Percentiles rank a stretch among this genome's conserved stretches.
Conservation (phyloP, 2,329 filamentous ascomycete species). For the Sphaceloma murrayae region DNA sequence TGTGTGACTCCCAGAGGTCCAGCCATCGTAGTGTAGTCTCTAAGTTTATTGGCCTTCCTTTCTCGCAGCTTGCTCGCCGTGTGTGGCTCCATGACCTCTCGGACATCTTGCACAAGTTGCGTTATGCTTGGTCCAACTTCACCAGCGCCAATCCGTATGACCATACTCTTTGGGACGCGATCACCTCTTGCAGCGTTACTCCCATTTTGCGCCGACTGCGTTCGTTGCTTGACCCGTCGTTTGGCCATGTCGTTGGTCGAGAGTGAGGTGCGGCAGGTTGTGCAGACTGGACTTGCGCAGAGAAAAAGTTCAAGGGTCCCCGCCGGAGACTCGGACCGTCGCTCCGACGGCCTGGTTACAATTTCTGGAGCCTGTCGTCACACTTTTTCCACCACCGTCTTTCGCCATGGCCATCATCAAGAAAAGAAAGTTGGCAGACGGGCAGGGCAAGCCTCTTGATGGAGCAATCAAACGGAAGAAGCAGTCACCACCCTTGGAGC, state of each 20-base stretch:
- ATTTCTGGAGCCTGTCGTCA: too few relatives aligned
- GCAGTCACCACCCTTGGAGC: constrained; percentile 17
- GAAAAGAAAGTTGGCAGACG: constrained; percentile 12
- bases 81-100: constrained; percentile 89
- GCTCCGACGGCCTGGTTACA: too few relatives aligned
- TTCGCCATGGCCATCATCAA: constrained; percentile 5
- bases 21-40: constrained; percentile 92
- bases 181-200: constrained; percentile 47
- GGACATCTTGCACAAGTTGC: constrained; percentile 83
- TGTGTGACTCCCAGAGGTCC: constrained; percentile 90
- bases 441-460: neutral
- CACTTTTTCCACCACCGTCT: neutral
- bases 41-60: constrained; percentile 73
- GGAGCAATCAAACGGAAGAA: constrained; percentile 17
- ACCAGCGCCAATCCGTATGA: constrained; percentile 90
- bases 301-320: constrained; percentile 16
- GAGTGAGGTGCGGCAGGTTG: neutral
- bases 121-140: constrained; percentile 86
- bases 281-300: constrained; percentile 4
- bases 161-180: constrained; percentile 87
- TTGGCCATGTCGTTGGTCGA: constrained; percentile 55
- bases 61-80: constrained; percentile 86
- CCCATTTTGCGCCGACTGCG: constrained; percentile 41
- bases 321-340: too few relatives aligned
- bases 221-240: constrained; percentile 77